phyloP scores from a whole-genome alignment of 2,329 filamentous ascomycete genomes.

The Trichoderma polysporum region DNA sequence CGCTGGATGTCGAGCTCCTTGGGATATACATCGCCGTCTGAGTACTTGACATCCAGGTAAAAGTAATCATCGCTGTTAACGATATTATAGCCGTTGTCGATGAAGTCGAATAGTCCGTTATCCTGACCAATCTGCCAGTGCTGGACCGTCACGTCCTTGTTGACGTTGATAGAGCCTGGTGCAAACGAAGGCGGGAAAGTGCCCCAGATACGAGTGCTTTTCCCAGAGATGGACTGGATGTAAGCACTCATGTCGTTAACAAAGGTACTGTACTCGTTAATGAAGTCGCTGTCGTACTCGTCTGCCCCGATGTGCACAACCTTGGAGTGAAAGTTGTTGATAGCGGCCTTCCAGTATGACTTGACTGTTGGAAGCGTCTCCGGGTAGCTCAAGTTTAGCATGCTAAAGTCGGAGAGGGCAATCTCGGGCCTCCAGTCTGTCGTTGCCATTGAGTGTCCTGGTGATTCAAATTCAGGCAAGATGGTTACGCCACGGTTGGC shows the following conservation, averaged over 20 bases:
- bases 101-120: constrained; percentile 25
- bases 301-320: constrained; percentile 57
- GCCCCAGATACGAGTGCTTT: constrained; percentile 54
- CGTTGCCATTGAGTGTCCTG: constrained; percentile 52
- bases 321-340: constrained; percentile 56
- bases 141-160: constrained; percentile 26
- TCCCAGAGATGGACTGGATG: constrained; percentile 45
- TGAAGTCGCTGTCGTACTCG: constrained; percentile 48
- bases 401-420: constrained; percentile 44
- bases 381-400: constrained; percentile 45
- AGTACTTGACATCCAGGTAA: constrained; percentile 27
- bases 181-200: constrained; percentile 31
- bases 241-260: constrained; percentile 46
- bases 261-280: constrained; percentile 51
- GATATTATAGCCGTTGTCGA: constrained; percentile 26
- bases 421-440: constrained; percentile 57
- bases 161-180: constrained; percentile 20
- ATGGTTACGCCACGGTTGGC: constrained; percentile 52
- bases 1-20: constrained; percentile 24
- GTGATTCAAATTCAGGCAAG: constrained; percentile 55
- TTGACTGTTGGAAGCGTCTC: constrained; percentile 53
- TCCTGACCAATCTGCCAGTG: constrained; percentile 27
- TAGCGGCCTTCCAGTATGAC: constrained; percentile 51
- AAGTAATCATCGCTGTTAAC: constrained; percentile 27
- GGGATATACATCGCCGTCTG: constrained; percentile 27